Percentiles rank a stretch among this genome's conserved stretches.
Evolutionary conservation across 768 basidiomycete species (phyloP).

Genomic region (Boletus speciosus): DNA sequence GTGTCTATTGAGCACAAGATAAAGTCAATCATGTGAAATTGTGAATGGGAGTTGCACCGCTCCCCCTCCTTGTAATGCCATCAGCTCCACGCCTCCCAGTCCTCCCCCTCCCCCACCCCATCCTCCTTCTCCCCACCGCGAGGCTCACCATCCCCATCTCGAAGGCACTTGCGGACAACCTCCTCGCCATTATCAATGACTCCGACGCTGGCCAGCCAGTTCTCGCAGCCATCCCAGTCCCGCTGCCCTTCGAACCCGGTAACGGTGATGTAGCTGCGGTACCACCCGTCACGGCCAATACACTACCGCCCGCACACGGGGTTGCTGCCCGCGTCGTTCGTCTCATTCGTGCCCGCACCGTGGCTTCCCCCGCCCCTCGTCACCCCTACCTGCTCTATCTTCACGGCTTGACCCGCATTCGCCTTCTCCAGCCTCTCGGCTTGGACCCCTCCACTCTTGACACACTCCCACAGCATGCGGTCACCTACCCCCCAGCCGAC

Average conservation of each 20-base stretch:
- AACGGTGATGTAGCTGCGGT: slow-evolving; percentile 5
- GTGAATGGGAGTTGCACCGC: neutral
- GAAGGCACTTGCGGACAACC: slow-evolving; percentile 55
- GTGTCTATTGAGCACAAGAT: neutral
- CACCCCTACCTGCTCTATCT: slow-evolving; percentile 69
- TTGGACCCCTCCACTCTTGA: slow-evolving; percentile 26
- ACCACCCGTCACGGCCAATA: neutral
- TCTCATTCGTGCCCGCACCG: slow-evolving; percentile 59
- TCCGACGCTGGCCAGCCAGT: slow-evolving; percentile 61
- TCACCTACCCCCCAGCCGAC: slow-evolving; percentile 44
- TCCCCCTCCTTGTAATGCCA: slow-evolving; percentile 15
- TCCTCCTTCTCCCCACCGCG: slow-evolving; percentile 72
- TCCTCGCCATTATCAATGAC: slow-evolving; percentile 65
- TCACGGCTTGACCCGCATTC: slow-evolving; percentile 67
- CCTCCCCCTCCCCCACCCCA: slow-evolving; percentile 66
- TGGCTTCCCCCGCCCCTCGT: slow-evolving; percentile 30
- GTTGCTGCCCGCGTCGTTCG: slow-evolving; percentile 70
- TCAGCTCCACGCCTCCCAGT: slow-evolving; percentile 52
- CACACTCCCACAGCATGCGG: slow-evolving; percentile 39
- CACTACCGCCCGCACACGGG: slow-evolving; percentile 51
- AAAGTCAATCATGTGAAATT: neutral
- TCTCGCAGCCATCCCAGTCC: slow-evolving; percentile 63
- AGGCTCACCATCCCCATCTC: slow-evolving; percentile 66
- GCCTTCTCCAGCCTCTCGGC: slow-evolving; percentile 43
- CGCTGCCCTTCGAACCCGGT: slow-evolving; percentile 20